phyloP scores from a whole-genome alignment of 768 basidiomycete genomes.

The Tubosaeta sp. region DNA sequence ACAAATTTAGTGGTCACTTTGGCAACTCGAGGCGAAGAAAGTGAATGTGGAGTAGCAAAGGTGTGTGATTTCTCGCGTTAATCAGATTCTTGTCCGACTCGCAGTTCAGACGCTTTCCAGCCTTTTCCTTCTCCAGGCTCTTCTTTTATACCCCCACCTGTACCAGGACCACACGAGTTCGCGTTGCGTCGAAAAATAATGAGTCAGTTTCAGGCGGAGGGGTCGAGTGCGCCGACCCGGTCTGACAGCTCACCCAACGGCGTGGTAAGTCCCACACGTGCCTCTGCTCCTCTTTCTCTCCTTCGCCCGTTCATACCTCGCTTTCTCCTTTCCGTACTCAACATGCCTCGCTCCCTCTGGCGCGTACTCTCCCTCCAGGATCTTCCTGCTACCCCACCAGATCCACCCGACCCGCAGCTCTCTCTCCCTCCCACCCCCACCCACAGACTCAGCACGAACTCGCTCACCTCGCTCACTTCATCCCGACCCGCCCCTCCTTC shows the following conservation, averaged over 20 bases:
- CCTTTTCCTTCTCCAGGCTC: neutral
- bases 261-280: constrained; percentile 14
- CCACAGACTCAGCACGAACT: neutral
- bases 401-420: neutral
- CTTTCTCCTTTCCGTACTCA: constrained; percentile 27
- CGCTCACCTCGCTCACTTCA: constrained; percentile 34
- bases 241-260: constrained; percentile 10
- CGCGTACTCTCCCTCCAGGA: constrained; percentile 28
- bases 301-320: constrained; percentile 23
- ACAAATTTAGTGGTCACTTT: constrained; percentile 6
- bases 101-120: neutral
- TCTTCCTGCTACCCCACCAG: constrained; percentile 4
- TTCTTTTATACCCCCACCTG: neutral
- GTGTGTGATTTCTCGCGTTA: neutral
- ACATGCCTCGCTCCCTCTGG: constrained; percentile 26
- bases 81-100: neutral
- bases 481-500: constrained; percentile 61
- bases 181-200: constrained; percentile 8
- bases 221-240: neutral
- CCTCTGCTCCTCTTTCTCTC: constrained; percentile 3
- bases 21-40: constrained; percentile 7
- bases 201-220: constrained; percentile 7
- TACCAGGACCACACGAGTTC: neutral
- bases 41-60: neutral
- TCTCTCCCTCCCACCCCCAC: neutral